Conservation (phyloP, 2,329 filamentous ascomycete species). For the Xylariaceae sp. region DNA sequence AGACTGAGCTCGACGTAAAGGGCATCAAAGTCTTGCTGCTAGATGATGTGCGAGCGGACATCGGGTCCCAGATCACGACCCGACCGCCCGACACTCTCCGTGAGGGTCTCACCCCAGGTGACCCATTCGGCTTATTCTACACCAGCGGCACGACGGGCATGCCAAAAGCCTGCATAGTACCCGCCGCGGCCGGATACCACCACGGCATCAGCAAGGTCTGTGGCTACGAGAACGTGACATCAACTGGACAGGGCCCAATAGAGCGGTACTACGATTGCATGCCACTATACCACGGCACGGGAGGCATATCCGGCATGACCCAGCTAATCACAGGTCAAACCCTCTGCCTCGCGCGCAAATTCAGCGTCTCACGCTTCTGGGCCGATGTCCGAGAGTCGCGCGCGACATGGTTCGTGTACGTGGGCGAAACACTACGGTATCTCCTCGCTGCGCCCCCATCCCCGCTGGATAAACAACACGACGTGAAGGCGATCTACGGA, state of each 20-base stretch:
- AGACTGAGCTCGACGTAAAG: slow-evolving; percentile 42
- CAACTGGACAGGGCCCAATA: slow-evolving; percentile 23
- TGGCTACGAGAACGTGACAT: slow-evolving; percentile 28
- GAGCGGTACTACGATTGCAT: slow-evolving; percentile 74
- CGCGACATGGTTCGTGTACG: slow-evolving; percentile 71
- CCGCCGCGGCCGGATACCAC: slow-evolving; percentile 40
- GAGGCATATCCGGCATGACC: slow-evolving; percentile 54
- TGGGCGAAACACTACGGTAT: slow-evolving; percentile 73
- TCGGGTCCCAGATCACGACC: slow-evolving; percentile 42
- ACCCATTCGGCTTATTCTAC: slow-evolving; percentile 64
- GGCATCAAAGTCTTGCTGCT: slow-evolving; percentile 56
- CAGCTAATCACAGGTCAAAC: slow-evolving; percentile 52
- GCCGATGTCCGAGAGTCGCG: slow-evolving; percentile 62
- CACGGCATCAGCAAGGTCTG: slow-evolving; percentile 30
- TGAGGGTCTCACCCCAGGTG: slow-evolving; percentile 44
- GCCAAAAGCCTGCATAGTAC: slow-evolving; percentile 66
- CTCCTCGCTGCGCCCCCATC: slow-evolving; percentile 63
- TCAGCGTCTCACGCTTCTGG: slow-evolving; percentile 70
- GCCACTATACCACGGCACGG: slow-evolving; percentile 74
- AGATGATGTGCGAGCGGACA: slow-evolving; percentile 42
- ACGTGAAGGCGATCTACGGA: slow-evolving; percentile 57
- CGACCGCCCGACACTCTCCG: slow-evolving; percentile 55
- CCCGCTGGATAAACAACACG: slow-evolving; percentile 57
- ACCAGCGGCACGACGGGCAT: slow-evolving; percentile 73
- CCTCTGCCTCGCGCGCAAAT: slow-evolving; percentile 61